A percentile compares a stretch with the other conserved stretches of the same genome.
These are phyloP conservation scores for Lactifluus pinguis DNA, from an alignment of 768 basidiomycete species.

Conservation along the genomic window DNA sequence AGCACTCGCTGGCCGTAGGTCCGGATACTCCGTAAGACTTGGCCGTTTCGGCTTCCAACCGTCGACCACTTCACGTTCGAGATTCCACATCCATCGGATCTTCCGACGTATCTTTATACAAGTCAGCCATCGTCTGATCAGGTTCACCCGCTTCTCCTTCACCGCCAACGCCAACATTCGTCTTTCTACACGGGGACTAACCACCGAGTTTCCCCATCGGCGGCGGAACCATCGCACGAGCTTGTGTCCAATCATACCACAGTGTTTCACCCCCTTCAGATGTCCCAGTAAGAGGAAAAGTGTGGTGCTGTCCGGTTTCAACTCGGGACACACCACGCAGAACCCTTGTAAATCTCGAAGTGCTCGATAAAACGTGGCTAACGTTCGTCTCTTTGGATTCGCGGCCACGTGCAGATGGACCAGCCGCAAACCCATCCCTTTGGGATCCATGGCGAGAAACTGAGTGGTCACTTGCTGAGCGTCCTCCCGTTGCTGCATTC, in stretches of 20 bases:
- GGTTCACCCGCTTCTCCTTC: conserved; percentile 54
- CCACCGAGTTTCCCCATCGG: conserved; percentile 48
- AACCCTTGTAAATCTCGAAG: conserved; percentile 21
- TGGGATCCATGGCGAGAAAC: conserved; percentile 2
- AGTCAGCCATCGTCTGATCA: conserved; percentile 24
- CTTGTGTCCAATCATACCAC: conserved; percentile 45
- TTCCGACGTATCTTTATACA: conserved; percentile 4
- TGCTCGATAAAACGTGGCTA: conserved; percentile 6
- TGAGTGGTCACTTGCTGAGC: conserved; percentile 9
- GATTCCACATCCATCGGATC: conserved; percentile 1
- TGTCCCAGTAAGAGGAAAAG: conserved; percentile 49
- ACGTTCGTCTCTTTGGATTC: not conserved
- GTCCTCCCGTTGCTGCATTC: conserved; percentile 11
- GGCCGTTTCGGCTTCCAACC: not conserved
- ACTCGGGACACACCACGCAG: conserved; percentile 32
- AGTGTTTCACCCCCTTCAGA: conserved; percentile 38
- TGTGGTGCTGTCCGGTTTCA: conserved; percentile 52
- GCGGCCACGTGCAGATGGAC: conserved; percentile 14
- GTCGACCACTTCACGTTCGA: conserved; percentile 13
- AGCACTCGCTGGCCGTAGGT: not conserved
- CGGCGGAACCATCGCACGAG: conserved; percentile 37
- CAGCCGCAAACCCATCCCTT: conserved; percentile 8
- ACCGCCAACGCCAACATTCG: conserved; percentile 50
- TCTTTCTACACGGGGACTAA: conserved; percentile 50
- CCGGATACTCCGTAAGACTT: not conserved